A percentile compares a stretch with the other conserved stretches of the same genome.
Evolutionary conservation across 306 rosid species (phyloP).

Genomic region (Quercus wislizeni): DNA sequence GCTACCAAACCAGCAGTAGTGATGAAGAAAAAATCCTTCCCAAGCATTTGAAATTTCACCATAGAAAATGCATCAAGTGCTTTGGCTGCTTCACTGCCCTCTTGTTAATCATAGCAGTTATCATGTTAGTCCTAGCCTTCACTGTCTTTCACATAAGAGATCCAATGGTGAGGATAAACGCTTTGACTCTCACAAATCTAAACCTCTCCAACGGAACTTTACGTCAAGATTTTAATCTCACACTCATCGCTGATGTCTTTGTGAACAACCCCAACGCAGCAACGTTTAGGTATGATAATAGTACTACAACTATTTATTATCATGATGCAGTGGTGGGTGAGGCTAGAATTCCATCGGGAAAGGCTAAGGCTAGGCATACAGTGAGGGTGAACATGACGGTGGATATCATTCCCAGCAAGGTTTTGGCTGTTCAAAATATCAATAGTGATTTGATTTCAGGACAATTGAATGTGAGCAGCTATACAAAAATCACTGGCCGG

Average conservation of each 20-base stretch:
- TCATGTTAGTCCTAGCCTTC: conserved; percentile 35
- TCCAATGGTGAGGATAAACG: conserved; percentile 26
- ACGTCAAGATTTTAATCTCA: neutral
- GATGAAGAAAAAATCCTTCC: neutral
- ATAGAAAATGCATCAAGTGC: conserved; percentile 25
- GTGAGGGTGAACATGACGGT: conserved; percentile 35
- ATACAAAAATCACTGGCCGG: conserved; percentile 28
- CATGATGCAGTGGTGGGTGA: conserved; percentile 21
- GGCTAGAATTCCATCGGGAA: conserved; percentile 30
- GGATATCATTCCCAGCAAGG: conserved; percentile 4
- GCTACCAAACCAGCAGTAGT: conserved; percentile 11
- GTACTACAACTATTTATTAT: conserved; percentile 25
- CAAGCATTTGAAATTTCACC: neutral
- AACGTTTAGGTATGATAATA: conserved; percentile 25
- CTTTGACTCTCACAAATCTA: neutral
- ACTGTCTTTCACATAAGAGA: conserved; percentile 41
- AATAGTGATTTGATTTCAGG: neutral
- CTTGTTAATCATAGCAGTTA: conserved; percentile 34
- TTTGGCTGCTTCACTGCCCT: conserved; percentile 43
- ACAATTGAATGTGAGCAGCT: conserved; percentile 25
- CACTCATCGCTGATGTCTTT: conserved; percentile 28
- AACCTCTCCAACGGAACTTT: neutral
- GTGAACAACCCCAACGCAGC: conserved; percentile 48
- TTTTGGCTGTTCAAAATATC: neutral
- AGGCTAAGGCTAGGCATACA: conserved; percentile 35